phyloP scores from a whole-genome alignment of 331 rosid species.

The Malus hybrid region DNA sequence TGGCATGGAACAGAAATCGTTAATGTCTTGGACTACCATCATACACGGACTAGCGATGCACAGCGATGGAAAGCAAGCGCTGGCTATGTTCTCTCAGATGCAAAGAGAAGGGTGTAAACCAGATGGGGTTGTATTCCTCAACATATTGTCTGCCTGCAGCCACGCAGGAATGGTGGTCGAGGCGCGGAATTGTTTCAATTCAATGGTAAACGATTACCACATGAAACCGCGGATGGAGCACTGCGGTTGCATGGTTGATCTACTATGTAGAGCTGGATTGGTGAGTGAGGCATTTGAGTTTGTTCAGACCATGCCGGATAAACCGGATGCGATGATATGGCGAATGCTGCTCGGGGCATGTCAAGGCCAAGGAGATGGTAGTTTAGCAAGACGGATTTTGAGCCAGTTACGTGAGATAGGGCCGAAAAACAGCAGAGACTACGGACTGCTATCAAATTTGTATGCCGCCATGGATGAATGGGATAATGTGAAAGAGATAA shows the following conservation, averaged over 20 bases:
- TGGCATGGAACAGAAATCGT: neutral
- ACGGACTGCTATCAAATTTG: neutral
- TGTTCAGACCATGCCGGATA: neutral
- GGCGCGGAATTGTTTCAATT: conserved; percentile 4
- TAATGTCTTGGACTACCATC: conserved; percentile 8
- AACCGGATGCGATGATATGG: conserved; percentile 3
- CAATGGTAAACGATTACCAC: neutral
- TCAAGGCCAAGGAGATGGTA: conserved; percentile 2
- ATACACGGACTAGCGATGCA: conserved; percentile 5
- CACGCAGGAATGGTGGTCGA: conserved; percentile 3
- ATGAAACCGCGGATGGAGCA: conserved; percentile 2
- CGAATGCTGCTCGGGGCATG: conserved; percentile 5
- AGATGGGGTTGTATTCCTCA: conserved; percentile 8
- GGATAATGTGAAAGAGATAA: conserved; percentile 4
- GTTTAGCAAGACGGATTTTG: neutral
- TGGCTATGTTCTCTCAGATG: conserved; percentile 5
- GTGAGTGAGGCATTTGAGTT: conserved; percentile 6
- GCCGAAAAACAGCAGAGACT: neutral
- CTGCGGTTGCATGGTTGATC: conserved; percentile 13
- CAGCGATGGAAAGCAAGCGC: neutral
- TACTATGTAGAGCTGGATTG: conserved; percentile 8
- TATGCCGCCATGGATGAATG: neutral
- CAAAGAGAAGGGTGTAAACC: conserved; percentile 8
- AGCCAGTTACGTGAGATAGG: neutral
- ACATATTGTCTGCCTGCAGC: conserved; percentile 4